Evolutionary conservation across 768 basidiomycete species (phyloP).

Genomic region (Leccinum subgranulosum): DNA sequence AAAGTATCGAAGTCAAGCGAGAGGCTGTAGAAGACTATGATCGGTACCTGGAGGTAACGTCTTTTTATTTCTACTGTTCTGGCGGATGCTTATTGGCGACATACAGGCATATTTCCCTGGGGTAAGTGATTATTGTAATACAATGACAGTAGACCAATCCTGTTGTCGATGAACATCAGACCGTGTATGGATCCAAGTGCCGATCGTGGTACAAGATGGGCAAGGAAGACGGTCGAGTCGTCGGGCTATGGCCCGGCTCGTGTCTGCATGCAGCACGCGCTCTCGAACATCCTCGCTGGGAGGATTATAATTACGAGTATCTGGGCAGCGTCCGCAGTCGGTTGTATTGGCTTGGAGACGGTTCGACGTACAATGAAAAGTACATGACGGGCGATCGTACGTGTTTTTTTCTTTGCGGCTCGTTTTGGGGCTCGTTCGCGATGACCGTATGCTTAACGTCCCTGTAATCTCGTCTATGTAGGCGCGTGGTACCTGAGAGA

Average conservation of each 20-base stretch:
- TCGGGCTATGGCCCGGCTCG: conserved; percentile 62
- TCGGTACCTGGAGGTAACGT: conserved; percentile 49
- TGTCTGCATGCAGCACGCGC: conserved; percentile 48
- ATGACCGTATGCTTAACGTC: conserved; percentile 35
- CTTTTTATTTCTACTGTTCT: not conserved
- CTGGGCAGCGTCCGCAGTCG: conserved; percentile 43
- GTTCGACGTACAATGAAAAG: conserved; percentile 53
- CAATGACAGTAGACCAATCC: conserved; percentile 16
- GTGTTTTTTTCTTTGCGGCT: conserved; percentile 31
- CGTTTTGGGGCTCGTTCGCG: conserved; percentile 9
- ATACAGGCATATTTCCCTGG: conserved; percentile 14
- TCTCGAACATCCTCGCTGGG: conserved; percentile 58
- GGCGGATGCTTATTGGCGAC: not conserved
- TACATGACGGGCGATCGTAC: conserved; percentile 35
- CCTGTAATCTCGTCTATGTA: not conserved
- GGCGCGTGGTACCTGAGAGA: conserved; percentile 17
- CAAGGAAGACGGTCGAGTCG: conserved; percentile 51
- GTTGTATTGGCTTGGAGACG: conserved; percentile 60
- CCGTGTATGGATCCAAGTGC: conserved; percentile 57
- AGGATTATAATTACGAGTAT: conserved; percentile 55
- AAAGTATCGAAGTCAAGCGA: conserved; percentile 58
- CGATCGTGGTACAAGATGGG: conserved; percentile 65
- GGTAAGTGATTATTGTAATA: not conserved
- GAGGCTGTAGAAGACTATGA: conserved; percentile 58
- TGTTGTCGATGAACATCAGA: conserved; percentile 33